A percentile compares a stretch with the other conserved stretches of the same genome.
Evolutionary conservation across 139 green algal genomes (phyloP).

Genomic region (Astrephomene gubernaculifera): DNA sequence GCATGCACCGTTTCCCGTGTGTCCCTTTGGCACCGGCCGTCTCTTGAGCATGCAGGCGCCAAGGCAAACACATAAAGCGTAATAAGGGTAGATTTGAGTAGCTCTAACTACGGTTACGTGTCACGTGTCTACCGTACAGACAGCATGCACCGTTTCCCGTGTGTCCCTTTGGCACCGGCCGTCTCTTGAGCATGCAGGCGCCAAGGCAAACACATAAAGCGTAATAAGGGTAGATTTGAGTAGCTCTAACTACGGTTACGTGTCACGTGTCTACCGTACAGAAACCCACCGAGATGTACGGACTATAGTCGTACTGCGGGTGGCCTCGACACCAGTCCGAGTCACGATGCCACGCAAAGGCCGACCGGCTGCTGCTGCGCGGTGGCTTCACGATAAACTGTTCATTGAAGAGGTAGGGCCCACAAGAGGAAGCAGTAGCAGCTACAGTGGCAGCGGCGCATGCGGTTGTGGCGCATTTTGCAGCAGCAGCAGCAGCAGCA

Average conservation of each 20-base stretch:
- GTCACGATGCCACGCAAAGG: constrained; percentile 34
- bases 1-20: no score
- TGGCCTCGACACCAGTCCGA: constrained; percentile 37
- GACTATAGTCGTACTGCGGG: constrained; percentile 14
- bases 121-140: not conserved
- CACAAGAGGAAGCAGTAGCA: no score
- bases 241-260: not conserved
- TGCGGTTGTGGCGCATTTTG: not conserved
- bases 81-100: no score
- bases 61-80: not conserved
- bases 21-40: no score
- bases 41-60: not conserved
- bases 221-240: no score
- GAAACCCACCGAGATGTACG: constrained; percentile 27
- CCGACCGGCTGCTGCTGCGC: not conserved
- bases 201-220: not conserved
- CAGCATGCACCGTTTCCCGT: no score
- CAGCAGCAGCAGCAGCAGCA: not conserved
- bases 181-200: not conserved
- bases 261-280: not conserved
- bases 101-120: not conserved
- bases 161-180: no score
- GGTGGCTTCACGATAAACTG: constrained; percentile 41
- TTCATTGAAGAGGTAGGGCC: constrained; percentile 37
- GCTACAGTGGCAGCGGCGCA: no score